A percentile compares a stretch with the other conserved stretches of the same genome.
These are phyloP conservation scores for Trypanosomatidae sp. DNA, from an alignment of 208 protist species.

Conservation along the genomic window DNA sequence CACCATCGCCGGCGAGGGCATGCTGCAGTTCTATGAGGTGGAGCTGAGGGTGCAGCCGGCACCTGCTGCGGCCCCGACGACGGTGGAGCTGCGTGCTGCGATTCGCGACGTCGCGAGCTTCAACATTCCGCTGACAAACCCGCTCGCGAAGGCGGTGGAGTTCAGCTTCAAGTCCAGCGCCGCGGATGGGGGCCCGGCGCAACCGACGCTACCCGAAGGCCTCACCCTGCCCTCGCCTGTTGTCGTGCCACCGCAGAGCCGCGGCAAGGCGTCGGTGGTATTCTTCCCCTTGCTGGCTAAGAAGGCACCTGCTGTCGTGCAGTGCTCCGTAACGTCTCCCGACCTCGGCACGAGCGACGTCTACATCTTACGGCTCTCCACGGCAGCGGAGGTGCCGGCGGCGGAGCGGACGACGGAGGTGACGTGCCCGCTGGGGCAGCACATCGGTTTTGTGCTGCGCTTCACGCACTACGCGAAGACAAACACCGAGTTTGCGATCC, in stretches of 20 bases:
- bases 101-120: conserved; percentile 75
- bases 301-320: conserved; percentile 53
- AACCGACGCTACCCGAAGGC: conserved; percentile 15
- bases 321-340: conserved; percentile 59
- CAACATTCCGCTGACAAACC: conserved; percentile 88
- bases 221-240: conserved; percentile 60
- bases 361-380: conserved; percentile 73
- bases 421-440: conserved; percentile 86
- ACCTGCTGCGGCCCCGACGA: conserved; percentile 18
- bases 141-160: conserved; percentile 70
- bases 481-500: conserved; percentile 86
- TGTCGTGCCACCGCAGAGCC: conserved; percentile 57
- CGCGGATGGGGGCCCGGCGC: conserved; percentile 18
- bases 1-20: conserved; percentile 41
- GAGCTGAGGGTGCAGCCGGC: conserved; percentile 47
- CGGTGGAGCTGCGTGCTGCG: conserved; percentile 72
- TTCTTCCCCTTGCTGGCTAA: conserved; percentile 93
- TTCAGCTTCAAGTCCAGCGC: conserved; percentile 63
- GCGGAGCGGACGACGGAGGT: conserved; percentile 81
- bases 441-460: conserved; percentile 50
- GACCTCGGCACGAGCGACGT: conserved; percentile 82
- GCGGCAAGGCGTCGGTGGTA: conserved; percentile 53
- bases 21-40: conserved; percentile 87
- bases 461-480: conserved; percentile 71
- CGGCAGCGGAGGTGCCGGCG: conserved; percentile 47